These are phyloP conservation scores for Nitzschia sp. DNA, from an alignment of 108 stramenopile genomes.

Conservation along the genomic window DNA sequence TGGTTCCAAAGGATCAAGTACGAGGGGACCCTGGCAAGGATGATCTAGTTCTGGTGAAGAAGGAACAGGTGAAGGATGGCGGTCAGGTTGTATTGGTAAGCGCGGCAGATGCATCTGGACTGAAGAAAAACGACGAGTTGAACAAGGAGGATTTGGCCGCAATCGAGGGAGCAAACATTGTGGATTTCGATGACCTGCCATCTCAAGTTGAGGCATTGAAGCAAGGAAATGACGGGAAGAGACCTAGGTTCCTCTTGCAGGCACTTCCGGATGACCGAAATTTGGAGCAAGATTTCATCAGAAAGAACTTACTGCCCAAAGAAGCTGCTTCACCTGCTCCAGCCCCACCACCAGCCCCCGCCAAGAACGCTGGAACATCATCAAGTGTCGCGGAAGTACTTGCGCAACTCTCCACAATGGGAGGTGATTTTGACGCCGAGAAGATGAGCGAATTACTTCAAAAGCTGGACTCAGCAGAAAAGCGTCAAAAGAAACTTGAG, in stretches of 20 bases:
- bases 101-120: conserved; percentile 14
- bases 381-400: conserved; percentile 35
- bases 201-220: conserved; percentile 34
- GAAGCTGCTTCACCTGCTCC: conserved; percentile 24
- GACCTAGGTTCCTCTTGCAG: conserved; percentile 43
- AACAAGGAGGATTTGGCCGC: conserved; percentile 24
- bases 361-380: conserved; percentile 11
- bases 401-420: conserved; percentile 38
- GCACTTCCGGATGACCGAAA: conserved; percentile 33
- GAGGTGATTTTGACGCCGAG: conserved; percentile 37
- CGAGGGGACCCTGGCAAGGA: conserved; percentile 32
- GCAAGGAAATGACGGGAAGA: conserved; percentile 23
- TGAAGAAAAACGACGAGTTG: conserved; percentile 16
- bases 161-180: conserved; percentile 34
- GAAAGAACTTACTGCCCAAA: conserved; percentile 40
- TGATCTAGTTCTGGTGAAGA: conserved; percentile 33
- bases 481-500: conserved; percentile 49
- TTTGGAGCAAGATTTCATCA: conserved; percentile 39
- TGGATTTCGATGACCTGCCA: conserved; percentile 44
- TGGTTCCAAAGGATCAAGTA: conserved; percentile 44
- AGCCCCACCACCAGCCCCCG: conserved; percentile 19
- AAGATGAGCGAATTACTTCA: conserved; percentile 45
- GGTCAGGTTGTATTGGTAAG: conserved; percentile 21
- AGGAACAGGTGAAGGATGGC: conserved; percentile 32
- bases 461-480: conserved; percentile 44